Evolutionary conservation across 78 protist species (phyloP).

Genomic region (Chrysochromulina tobinii): DNA sequence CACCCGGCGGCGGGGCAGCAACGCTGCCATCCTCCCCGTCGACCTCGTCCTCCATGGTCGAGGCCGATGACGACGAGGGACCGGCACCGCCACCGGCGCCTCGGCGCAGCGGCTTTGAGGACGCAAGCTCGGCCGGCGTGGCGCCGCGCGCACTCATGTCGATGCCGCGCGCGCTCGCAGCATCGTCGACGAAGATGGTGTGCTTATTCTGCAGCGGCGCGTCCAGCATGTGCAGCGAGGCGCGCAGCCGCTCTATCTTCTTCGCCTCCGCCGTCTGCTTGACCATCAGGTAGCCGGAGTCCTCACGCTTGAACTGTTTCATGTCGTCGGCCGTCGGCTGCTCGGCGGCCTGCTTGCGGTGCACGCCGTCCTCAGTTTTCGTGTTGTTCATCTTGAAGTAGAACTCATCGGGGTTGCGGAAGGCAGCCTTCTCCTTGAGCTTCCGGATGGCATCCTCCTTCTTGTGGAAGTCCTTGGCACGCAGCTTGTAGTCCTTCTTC

Average conservation of each 20-base stretch:
- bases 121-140: not conserved
- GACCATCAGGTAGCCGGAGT: not conserved
- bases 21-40: no score
- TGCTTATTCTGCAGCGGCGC: slow-evolving; percentile 18
- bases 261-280: not conserved
- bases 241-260: not conserved
- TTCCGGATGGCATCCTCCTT: slow-evolving; percentile 1
- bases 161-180: not conserved
- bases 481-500: slow-evolving; percentile 73
- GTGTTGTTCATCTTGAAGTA: slow-evolving; percentile 44
- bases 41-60: no score
- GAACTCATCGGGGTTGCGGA: slow-evolving; percentile 66
- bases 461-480: slow-evolving; percentile 57
- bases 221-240: not conserved
- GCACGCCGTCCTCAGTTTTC: slow-evolving; percentile 24
- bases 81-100: no score
- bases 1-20: no score
- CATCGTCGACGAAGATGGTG: slow-evolving; percentile 33
- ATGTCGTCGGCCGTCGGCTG: not conserved
- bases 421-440: slow-evolving; percentile 49
- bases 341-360: not conserved
- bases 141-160: not conserved
- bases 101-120: no score
- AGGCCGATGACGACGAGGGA: no score
- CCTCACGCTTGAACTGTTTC: slow-evolving; percentile 19